Conservation (phyloP, 805 yeast genomes). For the Pichia eremophila region DNA sequence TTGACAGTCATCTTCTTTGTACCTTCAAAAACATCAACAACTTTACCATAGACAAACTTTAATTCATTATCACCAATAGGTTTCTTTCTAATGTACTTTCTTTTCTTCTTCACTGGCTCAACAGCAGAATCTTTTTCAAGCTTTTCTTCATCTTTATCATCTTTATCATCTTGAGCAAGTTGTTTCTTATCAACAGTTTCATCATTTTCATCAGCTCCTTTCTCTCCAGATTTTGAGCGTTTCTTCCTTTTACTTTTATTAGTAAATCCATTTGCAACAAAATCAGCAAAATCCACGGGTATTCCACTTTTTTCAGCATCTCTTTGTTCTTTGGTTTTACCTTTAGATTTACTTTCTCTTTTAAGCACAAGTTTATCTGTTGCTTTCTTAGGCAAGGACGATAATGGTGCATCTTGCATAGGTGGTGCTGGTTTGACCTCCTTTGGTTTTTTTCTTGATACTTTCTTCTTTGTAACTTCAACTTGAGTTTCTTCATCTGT, state of each 20-base stretch:
- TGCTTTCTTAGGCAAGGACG: not conserved
- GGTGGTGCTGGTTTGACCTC: not conserved
- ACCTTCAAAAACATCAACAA: not conserved
- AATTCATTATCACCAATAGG: not conserved
- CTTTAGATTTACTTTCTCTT: not conserved
- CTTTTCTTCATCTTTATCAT: not conserved
- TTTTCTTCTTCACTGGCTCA: not conserved
- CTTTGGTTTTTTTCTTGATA: not conserved
- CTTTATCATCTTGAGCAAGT: not conserved
- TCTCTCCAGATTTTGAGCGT: not conserved
- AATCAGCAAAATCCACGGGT: not conserved
- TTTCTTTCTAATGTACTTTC: slow-evolving; percentile 1
- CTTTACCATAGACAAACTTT: slow-evolving; percentile 5
- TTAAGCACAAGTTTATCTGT: not conserved
- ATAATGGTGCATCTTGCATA: no score
- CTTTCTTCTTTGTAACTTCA: not conserved
- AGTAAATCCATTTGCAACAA: not conserved
- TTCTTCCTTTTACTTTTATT: not conserved
- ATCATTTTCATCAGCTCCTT: not conserved
- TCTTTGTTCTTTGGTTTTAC: not conserved
- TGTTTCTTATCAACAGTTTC: not conserved
- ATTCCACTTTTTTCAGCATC: slow-evolving; percentile 1
- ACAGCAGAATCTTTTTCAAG: not conserved
- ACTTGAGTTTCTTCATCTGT: not conserved
- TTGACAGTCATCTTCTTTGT: not conserved